Conservation (phyloP, 306 rosid species). For the Nissolia schottii region DNA sequence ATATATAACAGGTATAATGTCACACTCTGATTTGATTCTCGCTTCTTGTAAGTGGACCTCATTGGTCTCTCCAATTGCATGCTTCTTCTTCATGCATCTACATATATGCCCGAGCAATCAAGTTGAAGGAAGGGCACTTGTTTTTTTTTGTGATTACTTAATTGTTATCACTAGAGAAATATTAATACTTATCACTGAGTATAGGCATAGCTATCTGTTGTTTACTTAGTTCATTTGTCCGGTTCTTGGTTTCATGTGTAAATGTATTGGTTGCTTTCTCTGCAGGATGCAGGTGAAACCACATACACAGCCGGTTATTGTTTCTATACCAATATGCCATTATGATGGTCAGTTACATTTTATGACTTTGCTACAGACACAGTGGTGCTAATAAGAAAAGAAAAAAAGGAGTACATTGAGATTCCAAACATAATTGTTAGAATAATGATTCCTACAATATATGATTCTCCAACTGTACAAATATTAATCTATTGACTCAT, state of each 20-base stretch:
- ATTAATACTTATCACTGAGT: not conserved
- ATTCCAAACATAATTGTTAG: not conserved
- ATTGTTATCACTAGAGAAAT: not conserved
- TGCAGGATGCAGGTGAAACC: conserved; percentile 86
- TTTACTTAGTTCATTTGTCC: not conserved
- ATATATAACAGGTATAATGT: conserved; percentile 63
- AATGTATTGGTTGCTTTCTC: conserved; percentile 20
- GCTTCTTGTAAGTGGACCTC: not conserved
- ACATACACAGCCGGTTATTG: conserved; percentile 56
- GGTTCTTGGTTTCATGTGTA: not conserved
- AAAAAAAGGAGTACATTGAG: not conserved
- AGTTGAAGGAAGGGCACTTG: not conserved
- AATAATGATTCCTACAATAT: not conserved
- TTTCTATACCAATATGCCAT: conserved; percentile 79
- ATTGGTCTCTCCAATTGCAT: not conserved
- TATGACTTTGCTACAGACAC: not conserved
- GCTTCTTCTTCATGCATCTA: not conserved
- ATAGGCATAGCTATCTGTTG: not conserved
- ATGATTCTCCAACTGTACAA: not conserved
- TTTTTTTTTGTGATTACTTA: not conserved
- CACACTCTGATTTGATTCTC: not conserved
- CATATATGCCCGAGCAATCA: not conserved
- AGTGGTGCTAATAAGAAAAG: not conserved
- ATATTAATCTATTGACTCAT: conserved; percentile 15
- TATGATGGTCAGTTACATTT: conserved; percentile 66